Conservation (phyloP, 2,329 filamentous ascomycete genomes). For the Colletotrichum simmondsii region DNA sequence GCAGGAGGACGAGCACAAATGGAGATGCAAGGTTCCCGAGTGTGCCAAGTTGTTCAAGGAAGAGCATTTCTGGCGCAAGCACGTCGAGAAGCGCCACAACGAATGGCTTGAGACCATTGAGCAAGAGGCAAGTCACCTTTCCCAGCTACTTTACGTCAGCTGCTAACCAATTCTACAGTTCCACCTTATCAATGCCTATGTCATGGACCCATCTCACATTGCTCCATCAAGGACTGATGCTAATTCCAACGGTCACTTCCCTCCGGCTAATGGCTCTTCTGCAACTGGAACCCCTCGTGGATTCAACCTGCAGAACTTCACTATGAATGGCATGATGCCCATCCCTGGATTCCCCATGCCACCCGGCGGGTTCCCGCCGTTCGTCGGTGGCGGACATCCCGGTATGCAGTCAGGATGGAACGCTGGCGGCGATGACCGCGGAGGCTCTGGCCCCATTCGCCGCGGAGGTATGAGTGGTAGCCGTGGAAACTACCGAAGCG, state of each 20-base stretch:
- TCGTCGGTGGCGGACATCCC: slow-evolving; percentile 64
- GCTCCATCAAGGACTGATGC: slow-evolving; percentile 92
- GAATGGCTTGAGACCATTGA: slow-evolving; percentile 87
- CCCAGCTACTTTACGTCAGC: neutral
- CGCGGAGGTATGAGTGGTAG: slow-evolving; percentile 68
- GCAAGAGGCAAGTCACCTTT: slow-evolving; percentile 77
- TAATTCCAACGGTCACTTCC: slow-evolving; percentile 96
- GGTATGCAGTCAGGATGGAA: slow-evolving; percentile 60
- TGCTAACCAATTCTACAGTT: slow-evolving; percentile 67
- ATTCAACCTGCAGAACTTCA: slow-evolving; percentile 84
- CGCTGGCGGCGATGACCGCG: slow-evolving; percentile 64
- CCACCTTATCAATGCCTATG: slow-evolving; percentile 91
- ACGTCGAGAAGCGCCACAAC: slow-evolving; percentile 92
- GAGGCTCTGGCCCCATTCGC: slow-evolving; percentile 73
- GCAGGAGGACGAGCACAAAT: slow-evolving; percentile 98
- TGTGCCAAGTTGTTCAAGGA: slow-evolving; percentile 98
- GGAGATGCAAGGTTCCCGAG: slow-evolving; percentile 94
- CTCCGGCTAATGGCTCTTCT: slow-evolving; percentile 79
- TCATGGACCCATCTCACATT: slow-evolving; percentile 93
- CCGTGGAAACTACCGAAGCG: slow-evolving; percentile 69
- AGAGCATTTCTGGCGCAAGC: slow-evolving; percentile 96
- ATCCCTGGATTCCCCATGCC: slow-evolving; percentile 69
- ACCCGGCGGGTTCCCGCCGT: slow-evolving; percentile 59
- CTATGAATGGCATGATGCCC: slow-evolving; percentile 67
- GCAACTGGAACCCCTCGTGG: slow-evolving; percentile 88